Evolutionary conservation across 2,329 filamentous ascomycete genomes (phyloP).

Genomic region (Phaeosphaeria sp.): DNA sequence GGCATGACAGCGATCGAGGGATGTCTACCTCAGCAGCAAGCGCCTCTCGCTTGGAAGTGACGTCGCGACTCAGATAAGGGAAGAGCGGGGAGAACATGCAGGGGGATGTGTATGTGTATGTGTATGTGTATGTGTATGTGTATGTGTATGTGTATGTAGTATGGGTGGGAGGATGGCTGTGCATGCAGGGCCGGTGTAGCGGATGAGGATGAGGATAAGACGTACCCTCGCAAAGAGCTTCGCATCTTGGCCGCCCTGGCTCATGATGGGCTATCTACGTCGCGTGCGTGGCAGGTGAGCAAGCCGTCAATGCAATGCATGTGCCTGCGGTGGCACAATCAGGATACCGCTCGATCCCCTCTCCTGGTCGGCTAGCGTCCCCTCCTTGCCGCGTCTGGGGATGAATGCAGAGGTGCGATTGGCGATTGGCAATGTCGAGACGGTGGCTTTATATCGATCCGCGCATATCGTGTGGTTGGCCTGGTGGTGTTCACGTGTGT

Average conservation of each 20-base stretch:
- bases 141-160: not conserved
- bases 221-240: conserved; percentile 98
- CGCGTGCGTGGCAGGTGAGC: conserved; percentile 17
- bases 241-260: conserved; percentile 84
- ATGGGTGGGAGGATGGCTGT: too few species aligned
- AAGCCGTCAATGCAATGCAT: conserved; percentile 35
- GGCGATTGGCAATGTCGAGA: conserved; percentile 9
- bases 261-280: conserved; percentile 58
- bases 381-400: conserved; percentile 23
- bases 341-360: conserved; percentile 25
- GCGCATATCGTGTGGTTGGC: conserved; percentile 25
- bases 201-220: conserved; percentile 32
- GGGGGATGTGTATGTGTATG: not conserved
- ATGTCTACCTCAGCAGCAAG: conserved; percentile 3
- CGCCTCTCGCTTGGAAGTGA: not conserved
- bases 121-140: not conserved
- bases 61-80: conserved; percentile 7
- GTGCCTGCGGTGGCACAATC: conserved; percentile 34
- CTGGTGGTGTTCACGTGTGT: not conserved
- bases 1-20: conserved; percentile 11
- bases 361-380: conserved; percentile 34
- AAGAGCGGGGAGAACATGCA: not conserved
- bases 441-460: conserved; percentile 11
- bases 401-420: conserved; percentile 17
- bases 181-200: not conserved